Evolutionary conservation across 2,329 filamentous ascomycete genomes (phyloP), one percentile per base, ranked within the genome.

Genomic region (Orbilia blumenaviensis): DNA sequence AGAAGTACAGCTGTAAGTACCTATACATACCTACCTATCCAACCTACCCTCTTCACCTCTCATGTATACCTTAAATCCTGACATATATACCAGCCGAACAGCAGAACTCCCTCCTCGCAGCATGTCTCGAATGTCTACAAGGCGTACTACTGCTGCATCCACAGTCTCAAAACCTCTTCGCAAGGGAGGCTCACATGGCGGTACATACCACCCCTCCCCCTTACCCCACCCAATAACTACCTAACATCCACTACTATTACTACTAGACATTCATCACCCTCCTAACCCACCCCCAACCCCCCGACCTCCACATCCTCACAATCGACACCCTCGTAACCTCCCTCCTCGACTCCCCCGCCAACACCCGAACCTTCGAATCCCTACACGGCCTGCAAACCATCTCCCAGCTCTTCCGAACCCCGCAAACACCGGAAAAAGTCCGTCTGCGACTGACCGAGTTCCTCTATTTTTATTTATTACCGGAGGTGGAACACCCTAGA

Each of bases 401-500:
- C 50, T 97, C 94, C 1, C 94, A 92, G 8, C 87, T 98, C 58
- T 97, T 98, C 88, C 96, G 96, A 83, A 92, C 91, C 78, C 90
- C 93, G 76, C 89, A 90, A 78, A 97, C 94, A 2, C 89, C 89
- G 23, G 89, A 93, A 77, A 92, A 94, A 80, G 94, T 98, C 79
- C 97, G 97, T 85, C 88, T 97, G 81, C 95, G 96, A 83, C 89
- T 96, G n/a, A 90, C 97, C 79, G 95, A 98, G 83, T 98, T 98
- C 82, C 85, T 99, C 61, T 98, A 98, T 86, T 98, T 98, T 84
- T 99, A 98, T 83, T 90, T 99, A 80, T 97, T 98, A 91, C 94
- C 94, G 60, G 95, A 99, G 84, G 89, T 88, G 14, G 68, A 66
- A 27, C 42, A 46, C n/a, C 36, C 10, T 38, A 6, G 12, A 38